Evolutionary conservation across 108 stramenopile species (phyloP).

Genomic region (Pseudonitzschia pungens): DNA sequence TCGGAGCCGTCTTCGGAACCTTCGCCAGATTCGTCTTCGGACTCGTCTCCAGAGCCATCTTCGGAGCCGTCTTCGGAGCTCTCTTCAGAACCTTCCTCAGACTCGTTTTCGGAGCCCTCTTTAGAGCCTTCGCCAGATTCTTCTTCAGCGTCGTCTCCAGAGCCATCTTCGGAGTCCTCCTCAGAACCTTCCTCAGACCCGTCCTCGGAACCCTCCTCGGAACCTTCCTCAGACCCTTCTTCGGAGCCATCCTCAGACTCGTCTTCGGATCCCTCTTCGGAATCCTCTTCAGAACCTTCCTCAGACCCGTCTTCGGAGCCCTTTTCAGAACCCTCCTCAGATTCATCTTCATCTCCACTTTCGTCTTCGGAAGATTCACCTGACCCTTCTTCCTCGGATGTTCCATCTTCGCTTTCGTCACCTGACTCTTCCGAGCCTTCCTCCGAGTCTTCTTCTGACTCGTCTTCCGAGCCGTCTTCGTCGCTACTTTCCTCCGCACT

Average conservation of each 20-base stretch:
- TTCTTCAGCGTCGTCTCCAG: background rate
- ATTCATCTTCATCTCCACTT: constrained; percentile 14
- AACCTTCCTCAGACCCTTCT: background rate
- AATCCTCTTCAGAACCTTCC: background rate
- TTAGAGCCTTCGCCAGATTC: background rate
- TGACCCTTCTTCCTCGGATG: background rate
- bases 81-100: too few species aligned
- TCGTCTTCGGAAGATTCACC: constrained; percentile 2
- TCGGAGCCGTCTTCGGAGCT: too few species aligned
- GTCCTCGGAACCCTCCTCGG: too few species aligned
- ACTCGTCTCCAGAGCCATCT: too few species aligned
- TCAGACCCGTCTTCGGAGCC: background rate
- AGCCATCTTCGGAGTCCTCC: background rate
- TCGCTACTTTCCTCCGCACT: background rate
- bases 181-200: too few species aligned
- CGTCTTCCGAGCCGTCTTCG: background rate
- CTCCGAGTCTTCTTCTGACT: background rate
- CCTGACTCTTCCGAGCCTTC: constrained; percentile 7
- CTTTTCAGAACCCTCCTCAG: background rate
- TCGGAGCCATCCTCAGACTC: background rate
- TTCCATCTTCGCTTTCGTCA: constrained; percentile 2
- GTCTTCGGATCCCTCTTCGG: too few species aligned
- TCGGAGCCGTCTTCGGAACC: too few species aligned
- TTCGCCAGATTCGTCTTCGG: too few species aligned
- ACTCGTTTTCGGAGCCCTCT: background rate